Evolutionary conservation across 208 protist genomes (phyloP).

Genomic region (Trypanosoma platydactyli): DNA sequence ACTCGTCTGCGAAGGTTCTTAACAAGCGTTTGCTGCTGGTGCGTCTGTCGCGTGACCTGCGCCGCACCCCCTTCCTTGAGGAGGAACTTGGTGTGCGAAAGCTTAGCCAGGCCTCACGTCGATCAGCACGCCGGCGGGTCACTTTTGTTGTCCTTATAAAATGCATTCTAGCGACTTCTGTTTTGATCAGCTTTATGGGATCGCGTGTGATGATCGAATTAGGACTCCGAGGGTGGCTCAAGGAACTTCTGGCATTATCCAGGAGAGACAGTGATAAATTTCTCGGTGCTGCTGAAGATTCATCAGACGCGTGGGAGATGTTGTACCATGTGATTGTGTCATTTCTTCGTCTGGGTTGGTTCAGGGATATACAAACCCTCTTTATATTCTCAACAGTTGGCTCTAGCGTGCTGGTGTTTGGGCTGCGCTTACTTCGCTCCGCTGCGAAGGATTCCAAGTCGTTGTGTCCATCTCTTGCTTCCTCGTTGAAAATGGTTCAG

Average conservation of each 20-base stretch:
- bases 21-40: constrained; percentile 4
- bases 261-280: neutral
- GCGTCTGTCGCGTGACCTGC: constrained; percentile 1
- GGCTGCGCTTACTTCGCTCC: constrained; percentile 23
- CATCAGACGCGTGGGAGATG: constrained; percentile 3
- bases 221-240: constrained; percentile 18
- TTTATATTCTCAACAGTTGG: constrained; percentile 27
- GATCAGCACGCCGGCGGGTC: constrained; percentile 15
- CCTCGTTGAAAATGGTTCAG: constrained; percentile 7
- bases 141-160: constrained; percentile 24
- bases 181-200: constrained; percentile 17
- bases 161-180: constrained; percentile 21
- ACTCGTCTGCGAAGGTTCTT: constrained; percentile 6
- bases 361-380: constrained; percentile 23
- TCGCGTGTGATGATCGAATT: constrained; percentile 23
- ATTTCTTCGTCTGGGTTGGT: constrained; percentile 18
- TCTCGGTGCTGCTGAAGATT: neutral
- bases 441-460: constrained; percentile 12
- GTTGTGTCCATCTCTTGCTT: neutral
- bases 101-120: constrained; percentile 21
- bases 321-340: constrained; percentile 8
- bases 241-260: neutral
- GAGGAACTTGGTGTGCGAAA: constrained; percentile 14
- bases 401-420: constrained; percentile 21
- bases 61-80: constrained; percentile 1